Base-by-base conservation (phyloP, 257 asterid species). In the Paraleonurus japonicus region DNA sequence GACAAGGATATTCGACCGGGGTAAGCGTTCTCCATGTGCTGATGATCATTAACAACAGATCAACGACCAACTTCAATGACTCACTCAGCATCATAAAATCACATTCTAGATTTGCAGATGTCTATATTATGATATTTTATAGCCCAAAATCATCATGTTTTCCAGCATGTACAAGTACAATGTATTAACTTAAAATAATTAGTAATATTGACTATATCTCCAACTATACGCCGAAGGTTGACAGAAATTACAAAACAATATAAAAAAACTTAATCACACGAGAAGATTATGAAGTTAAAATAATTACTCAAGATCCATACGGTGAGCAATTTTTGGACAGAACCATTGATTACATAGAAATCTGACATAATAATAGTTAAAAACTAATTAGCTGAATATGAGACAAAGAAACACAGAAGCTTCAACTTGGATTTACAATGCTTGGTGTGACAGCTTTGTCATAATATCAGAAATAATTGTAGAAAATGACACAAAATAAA, bases 1-100 rank as follows among this genome's bases (percentile, higher is more conserved):
- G 0, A 93, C 96, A 19, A 90, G 89, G 73, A 93, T 87, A 69
- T 90, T 90, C 53, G 97, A 93, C 2, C 95, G 2, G 98, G 97
- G 65, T 89, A 90, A 9, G 96, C 98, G 63, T 90, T 90, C 80
- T 93, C 98, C 98, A 93, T 87, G 87, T 93, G 96, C 98, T 93
- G 87, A 51, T 75, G 63, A 67, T 59, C 7, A 48, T 63, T 19
- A 76, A 47, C 58, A 50, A 17, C 26, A 17, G 58, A 50, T 50
- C 13, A 60, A 80, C 75, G 75, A 9, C 9, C 50, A 75, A 50
- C 4, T 37, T 73, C 59, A 63, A 15, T 5, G 15, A 30, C 7
- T 66, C 45, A 20, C 35, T 13, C 57, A 45, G 12, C 20, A 47
- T 57, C 43, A 39, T 28, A 39, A 53, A 30, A 54, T 24, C 30